A percentile compares a stretch with the other conserved stretches of the same genome.
Conservation (phyloP, 2,329 filamentous ascomycete species). For the Mollisia scopiformis region DNA sequence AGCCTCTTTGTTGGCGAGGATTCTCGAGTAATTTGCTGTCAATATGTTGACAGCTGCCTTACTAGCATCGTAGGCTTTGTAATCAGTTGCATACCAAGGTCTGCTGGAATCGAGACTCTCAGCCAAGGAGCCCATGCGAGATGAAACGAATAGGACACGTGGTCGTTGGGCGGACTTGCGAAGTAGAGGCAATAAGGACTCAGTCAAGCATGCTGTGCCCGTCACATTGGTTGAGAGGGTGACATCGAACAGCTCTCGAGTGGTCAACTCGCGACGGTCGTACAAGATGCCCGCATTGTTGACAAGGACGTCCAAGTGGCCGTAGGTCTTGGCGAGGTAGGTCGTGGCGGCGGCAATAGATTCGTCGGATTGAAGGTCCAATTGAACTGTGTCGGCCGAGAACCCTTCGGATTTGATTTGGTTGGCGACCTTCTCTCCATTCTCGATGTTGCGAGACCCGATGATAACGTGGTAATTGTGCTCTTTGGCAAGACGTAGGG, state of each 20-base stretch:
- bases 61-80: slow-evolving; percentile 28
- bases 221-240: slow-evolving; percentile 37
- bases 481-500: slow-evolving; percentile 11
- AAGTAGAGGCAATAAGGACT: slow-evolving; percentile 38
- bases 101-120: slow-evolving; percentile 1
- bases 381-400: no score
- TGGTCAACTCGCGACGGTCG: not conserved
- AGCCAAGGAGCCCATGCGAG: no score
- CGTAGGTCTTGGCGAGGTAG: not conserved
- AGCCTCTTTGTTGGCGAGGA: slow-evolving; percentile 9
- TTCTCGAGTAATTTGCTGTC: slow-evolving; percentile 32
- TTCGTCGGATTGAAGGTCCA: no score
- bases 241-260: slow-evolving; percentile 20
- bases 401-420: no score
- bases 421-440: no score
- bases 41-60: slow-evolving; percentile 37
- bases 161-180: slow-evolving; percentile 30
- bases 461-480: no score
- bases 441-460: no score
- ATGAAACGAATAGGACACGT: slow-evolving; percentile 32
- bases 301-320: slow-evolving; percentile 23
- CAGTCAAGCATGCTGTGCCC: slow-evolving; percentile 35
- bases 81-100: slow-evolving; percentile 17
- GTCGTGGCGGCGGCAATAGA: no score
- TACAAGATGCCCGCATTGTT: slow-evolving; percentile 25